These are phyloP conservation scores for Vanilla planifolia DNA, from an alignment of 106 monocot species.

Conservation along the genomic window DNA sequence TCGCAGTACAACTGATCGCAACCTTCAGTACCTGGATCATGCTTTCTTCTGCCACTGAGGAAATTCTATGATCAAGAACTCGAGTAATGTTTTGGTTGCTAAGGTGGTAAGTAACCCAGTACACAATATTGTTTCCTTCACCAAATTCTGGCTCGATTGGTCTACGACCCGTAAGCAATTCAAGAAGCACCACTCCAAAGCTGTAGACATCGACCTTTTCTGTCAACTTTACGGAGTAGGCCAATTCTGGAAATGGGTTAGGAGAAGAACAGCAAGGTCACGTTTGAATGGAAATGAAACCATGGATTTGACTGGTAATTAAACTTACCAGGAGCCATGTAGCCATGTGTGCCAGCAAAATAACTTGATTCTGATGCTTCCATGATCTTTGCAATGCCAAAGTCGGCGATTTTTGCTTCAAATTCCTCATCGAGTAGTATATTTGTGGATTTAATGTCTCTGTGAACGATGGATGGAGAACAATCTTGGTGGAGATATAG, in stretches of 20 bases:
- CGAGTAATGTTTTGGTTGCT: conserved; percentile 10
- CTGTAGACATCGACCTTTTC: conserved; percentile 90
- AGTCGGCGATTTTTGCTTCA: conserved; percentile 80
- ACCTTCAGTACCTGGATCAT: conserved; percentile 63
- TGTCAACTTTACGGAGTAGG: conserved; percentile 58
- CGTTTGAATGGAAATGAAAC: too few species aligned
- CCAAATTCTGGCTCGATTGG: conserved; percentile 48
- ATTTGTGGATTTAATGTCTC: conserved; percentile 78
- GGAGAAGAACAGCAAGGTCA: too few species aligned
- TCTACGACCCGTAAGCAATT: conserved; percentile 58
- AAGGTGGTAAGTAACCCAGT: conserved; percentile 56
- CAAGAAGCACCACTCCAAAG: conserved; percentile 78
- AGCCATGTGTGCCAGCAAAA: conserved; percentile 86
- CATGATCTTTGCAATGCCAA: conserved; percentile 62
- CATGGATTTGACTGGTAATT: too few species aligned
- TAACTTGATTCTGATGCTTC: conserved; percentile 33
- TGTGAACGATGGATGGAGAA: conserved; percentile 63
- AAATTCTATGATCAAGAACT: conserved; percentile 42
- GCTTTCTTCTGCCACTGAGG: conserved; percentile 18
- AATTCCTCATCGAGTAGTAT: conserved; percentile 71
- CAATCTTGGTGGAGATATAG: conserved; percentile 91
- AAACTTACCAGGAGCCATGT: conserved; percentile 77
- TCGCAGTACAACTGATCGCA: conserved; percentile 65
- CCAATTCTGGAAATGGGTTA: conserved; percentile 47
- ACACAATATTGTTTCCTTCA: conserved; percentile 77